phyloP scores from a whole-genome alignment of 1,284 basidiomycete genomes.

The Ceratobasidium sp. region DNA sequence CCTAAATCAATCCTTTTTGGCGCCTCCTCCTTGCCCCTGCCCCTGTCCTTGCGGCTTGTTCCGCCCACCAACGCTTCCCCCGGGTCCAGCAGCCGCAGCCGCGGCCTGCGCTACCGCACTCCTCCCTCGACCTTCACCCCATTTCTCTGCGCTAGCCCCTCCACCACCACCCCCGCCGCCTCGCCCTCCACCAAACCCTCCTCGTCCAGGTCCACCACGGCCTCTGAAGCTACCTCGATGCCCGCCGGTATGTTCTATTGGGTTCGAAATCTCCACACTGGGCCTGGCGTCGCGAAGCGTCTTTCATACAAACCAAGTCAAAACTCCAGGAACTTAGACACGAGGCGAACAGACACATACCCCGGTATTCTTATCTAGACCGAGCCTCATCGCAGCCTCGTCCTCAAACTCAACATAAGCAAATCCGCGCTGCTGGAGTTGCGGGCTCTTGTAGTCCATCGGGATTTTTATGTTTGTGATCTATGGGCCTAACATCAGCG shows the following conservation, averaged over 20 bases:
- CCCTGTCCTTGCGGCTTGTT: conserved; percentile 5
- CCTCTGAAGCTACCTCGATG: conserved; percentile 49
- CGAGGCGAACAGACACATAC: conserved; percentile 58
- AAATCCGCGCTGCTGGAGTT: conserved; percentile 54
- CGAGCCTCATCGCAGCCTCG: conserved; percentile 84
- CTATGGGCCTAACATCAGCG: conserved; percentile 57
- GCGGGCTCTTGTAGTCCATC: conserved; percentile 47
- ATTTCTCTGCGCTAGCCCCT: conserved; percentile 70
- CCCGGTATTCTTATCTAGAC: conserved; percentile 76
- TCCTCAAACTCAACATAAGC: conserved; percentile 90
- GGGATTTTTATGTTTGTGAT: conserved; percentile 81
- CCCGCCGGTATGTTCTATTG: conserved; percentile 51
- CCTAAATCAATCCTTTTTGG: no score
- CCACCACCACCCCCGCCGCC: conserved; percentile 71
- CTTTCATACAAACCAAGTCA: conserved; percentile 48
- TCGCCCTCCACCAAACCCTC: conserved; percentile 61
- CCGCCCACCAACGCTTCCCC: conserved; percentile 12
- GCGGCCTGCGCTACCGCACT: conserved; percentile 32
- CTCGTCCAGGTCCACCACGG: conserved; percentile 53
- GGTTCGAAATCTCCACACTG: conserved; percentile 56
- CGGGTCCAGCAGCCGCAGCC: conserved; percentile 35
- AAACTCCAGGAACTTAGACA: conserved; percentile 15
- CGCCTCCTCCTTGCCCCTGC: not conserved
- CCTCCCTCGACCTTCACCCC: conserved; percentile 53
- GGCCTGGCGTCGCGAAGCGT: conserved; percentile 55